Conservation (phyloP, 129 eudicot genomes). For the Flaveria robusta region DNA sequence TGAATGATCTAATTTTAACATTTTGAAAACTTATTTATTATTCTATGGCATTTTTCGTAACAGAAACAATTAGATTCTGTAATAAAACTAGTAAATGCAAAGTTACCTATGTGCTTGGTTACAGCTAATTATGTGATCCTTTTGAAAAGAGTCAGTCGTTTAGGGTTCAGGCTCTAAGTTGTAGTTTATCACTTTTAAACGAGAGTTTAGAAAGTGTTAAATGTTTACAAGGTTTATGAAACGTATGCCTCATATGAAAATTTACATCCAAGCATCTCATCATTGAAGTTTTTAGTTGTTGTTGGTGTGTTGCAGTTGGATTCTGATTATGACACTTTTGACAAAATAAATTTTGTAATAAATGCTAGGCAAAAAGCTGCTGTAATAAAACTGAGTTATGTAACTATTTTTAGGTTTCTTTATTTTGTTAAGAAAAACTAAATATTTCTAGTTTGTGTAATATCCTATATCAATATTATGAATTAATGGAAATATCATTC, state of each 20-base stretch:
- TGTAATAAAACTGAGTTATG: not conserved
- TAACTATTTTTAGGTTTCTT: not conserved
- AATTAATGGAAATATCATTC: no score
- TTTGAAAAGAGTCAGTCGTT: no score
- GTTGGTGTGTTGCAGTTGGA: not conserved
- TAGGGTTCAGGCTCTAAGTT: no score
- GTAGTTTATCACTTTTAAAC: no score
- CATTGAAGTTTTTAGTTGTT: not conserved
- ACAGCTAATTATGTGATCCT: not conserved
- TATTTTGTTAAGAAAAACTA: not conserved
- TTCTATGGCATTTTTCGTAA: no score
- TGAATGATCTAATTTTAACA: no score
- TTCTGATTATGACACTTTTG: conserved; percentile 7
- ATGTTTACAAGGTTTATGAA: no score
- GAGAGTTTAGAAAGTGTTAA: no score
- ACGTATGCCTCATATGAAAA: not conserved
- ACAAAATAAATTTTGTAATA: not conserved
- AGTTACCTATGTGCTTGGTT: not conserved
- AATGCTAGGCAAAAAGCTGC: not conserved
- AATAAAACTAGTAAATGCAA: not conserved
- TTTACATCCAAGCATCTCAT: not conserved
- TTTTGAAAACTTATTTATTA: no score
- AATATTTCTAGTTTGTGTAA: no score
- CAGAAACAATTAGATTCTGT: no score
- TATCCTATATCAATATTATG: no score